phyloP scores from a whole-genome alignment of 352 stramenopile species.

The Aphanomyces astaci region DNA sequence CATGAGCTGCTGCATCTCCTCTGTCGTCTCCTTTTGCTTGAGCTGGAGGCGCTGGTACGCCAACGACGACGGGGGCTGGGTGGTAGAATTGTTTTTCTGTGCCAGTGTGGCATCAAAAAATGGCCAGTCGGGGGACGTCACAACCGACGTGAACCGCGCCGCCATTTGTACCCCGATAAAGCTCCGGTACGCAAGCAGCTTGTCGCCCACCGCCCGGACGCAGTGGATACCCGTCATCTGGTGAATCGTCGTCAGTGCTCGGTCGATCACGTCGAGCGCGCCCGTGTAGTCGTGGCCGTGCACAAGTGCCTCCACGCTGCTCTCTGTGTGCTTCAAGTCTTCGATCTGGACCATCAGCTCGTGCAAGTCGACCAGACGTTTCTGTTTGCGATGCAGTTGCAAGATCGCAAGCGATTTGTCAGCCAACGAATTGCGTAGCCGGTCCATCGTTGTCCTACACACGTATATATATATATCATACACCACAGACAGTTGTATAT shows the following conservation, averaged over 20 bases:
- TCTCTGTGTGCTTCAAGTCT: constrained; percentile 75
- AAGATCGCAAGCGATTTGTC: constrained; percentile 83
- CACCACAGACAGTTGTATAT: too few relatives aligned
- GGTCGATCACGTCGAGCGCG: constrained; percentile 71
- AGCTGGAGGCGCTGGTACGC: constrained; percentile 23
- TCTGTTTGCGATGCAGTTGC: constrained; percentile 73
- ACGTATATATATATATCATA: too few relatives aligned
- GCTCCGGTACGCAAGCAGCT: constrained; percentile 56
- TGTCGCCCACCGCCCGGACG: constrained; percentile 60
- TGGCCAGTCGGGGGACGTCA: constrained; percentile 77
- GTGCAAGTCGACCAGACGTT: constrained; percentile 70
- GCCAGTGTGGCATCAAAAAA: too few relatives aligned
- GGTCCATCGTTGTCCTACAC: constrained; percentile 72
- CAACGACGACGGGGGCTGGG: too few relatives aligned
- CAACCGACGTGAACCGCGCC: constrained; percentile 66
- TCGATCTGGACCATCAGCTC: constrained; percentile 80
- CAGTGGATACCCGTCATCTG: constrained; percentile 74
- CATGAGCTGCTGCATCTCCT: constrained; percentile 47
- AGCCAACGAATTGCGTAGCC: constrained; percentile 63
- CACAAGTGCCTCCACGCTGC: constrained; percentile 70
- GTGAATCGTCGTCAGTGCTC: constrained; percentile 52
- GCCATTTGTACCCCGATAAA: constrained; percentile 76
- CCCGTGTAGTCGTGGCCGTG: constrained; percentile 79
- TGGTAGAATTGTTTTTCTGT: too few relatives aligned
- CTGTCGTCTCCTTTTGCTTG: constrained; percentile 32